Evolutionary conservation across 192 early-diverging fungal genomes (phyloP), one percentile per base, ranked within the genome.

Genomic region (Rhizoclosmatium globosum): DNA sequence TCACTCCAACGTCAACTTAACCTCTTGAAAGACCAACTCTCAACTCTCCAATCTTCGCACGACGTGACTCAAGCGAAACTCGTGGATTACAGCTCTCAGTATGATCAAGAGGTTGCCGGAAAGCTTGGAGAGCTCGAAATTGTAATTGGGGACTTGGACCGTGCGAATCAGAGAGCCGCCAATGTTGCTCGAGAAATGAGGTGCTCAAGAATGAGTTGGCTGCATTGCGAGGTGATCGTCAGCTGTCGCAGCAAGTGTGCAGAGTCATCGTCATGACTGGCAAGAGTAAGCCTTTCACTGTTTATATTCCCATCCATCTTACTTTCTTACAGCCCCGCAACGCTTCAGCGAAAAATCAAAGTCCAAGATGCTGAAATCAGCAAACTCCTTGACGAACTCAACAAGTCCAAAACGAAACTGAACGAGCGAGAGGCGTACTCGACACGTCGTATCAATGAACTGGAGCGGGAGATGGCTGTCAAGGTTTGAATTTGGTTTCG

Each of bases 61-160:
- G 94, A 96, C 60, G 85, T 89, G 31, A 90, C 91, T 7, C 94
- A 95, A 65, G 90, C 92, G 9, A 87, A 88, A 21, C 76, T 92
- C 17, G 87, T 91, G 38, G 87, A 91, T 61, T 87, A 90, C 56
- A 82, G 82, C 50, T 88, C 89, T 62, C 91, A 92, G 71, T 89
- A 91, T 45, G 81, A 97, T 76, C 92, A 95, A 65, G 92, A 94
- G 66, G 90, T 96, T 58, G 91, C 93, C 2, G 90, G 84, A 9
- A 92, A 93, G 73, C 84, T 95, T 41, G 94, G 94, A 4, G 96
- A 97, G 73, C 82, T 95, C n/a, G 95, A 98, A 76, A 96, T 98
- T 61, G 82, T 96, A 3, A 87, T 92, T 56, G 85, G 92, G 59
- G 96, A 98, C 72, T 84, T 96, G 50, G 95, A 98, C 67, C 90